Base-by-base conservation (phyloP, 2,329 filamentous ascomycete genomes). In the Aspergillus caelatus region DNA sequence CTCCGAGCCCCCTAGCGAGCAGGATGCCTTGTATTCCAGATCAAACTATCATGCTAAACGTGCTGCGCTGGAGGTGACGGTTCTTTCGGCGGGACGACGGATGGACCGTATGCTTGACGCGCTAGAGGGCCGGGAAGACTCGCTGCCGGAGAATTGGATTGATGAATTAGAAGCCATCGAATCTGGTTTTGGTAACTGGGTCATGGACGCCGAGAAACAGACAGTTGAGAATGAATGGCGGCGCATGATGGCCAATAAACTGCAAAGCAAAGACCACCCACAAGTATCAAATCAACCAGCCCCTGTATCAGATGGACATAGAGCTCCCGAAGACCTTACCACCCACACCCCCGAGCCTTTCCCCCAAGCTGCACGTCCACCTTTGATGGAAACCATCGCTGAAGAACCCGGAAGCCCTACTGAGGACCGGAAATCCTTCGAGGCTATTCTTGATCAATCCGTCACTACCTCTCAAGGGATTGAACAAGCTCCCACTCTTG, bases 41-140 rank as follows among this genome's bases (percentile, higher is more conserved):
- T 58, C 69, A 10, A 77, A 78, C 30, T 78, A 85, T n/a, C 77
- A 79, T 53, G 78, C 76, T 19, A 77, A 76, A 53, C 78, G 78
- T 56, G 77, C 86, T 2, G 83, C 88, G 10, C 81, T 98, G 36
- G 88, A 90, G 62, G 81, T 85, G 36, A 91, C 91, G 68, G 88
- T 97, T 39, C 82, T 86, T 16, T 84, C 84, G 41, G 84, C 93
- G 0, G 94, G 92, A 0, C 85, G 85, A 55, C 85, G 88, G 45
- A 83, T 98, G 65, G 95, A 99, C 75, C 87, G 85, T 57, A 93
- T 97, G 86, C 84, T 99, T 16, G 94, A 99, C 77, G 85, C 87
- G 36, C 83, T 98, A 2, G 95, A 98, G 77, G 94, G 93, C 1
- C 84, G 89, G 60, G 84, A 90, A 50, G 95, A 99, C 72, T 92